These are phyloP conservation scores for Sphagnum fallax DNA, from an alignment of 228 moss, liverwort and hornwort genomes.

Conservation along the genomic window DNA sequence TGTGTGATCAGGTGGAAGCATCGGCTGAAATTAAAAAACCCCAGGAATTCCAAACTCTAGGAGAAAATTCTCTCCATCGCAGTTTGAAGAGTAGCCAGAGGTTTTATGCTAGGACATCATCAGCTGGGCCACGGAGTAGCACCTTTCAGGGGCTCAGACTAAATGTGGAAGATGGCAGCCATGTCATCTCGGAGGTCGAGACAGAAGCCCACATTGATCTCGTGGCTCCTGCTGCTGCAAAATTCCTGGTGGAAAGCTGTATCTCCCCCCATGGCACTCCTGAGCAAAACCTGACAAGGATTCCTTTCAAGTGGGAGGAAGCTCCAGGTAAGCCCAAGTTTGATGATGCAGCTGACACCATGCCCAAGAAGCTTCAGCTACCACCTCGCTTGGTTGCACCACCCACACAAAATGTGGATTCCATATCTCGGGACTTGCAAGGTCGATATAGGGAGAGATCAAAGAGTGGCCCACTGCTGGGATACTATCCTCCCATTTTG, in stretches of 20 bases:
- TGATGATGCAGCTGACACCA: constrained; percentile 3
- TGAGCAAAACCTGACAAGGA: constrained; percentile 19
- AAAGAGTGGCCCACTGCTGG: constrained; percentile 18
- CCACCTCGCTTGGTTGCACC: constrained; percentile 33
- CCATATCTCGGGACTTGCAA: background rate
- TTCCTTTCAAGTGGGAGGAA: constrained; percentile 56
- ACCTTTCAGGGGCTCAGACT: constrained; percentile 8
- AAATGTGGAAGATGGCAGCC: constrained; percentile 34
- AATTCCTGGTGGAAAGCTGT: constrained; percentile 35
- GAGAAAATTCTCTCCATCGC: constrained; percentile 12
- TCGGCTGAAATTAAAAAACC: background rate
- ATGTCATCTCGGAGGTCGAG: constrained; percentile 12
- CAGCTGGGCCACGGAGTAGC: constrained; percentile 21
- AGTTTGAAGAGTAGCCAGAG: constrained; percentile 35
- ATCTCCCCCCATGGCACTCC: constrained; percentile 39
- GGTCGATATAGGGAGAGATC: background rate
- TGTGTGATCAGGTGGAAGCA: background rate
- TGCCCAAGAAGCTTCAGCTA: constrained; percentile 25
- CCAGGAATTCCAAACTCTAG: background rate
- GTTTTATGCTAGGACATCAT: constrained; percentile 25
- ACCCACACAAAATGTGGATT: constrained; percentile 1
- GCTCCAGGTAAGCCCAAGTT: constrained; percentile 36
- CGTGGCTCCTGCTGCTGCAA: constrained; percentile 38
- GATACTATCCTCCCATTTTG: constrained; percentile 22
- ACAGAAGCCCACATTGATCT: constrained; percentile 26